phyloP scores from a whole-genome alignment of 1,139 yeast species.

The Zygosaccharomyces pseudobailii region DNA sequence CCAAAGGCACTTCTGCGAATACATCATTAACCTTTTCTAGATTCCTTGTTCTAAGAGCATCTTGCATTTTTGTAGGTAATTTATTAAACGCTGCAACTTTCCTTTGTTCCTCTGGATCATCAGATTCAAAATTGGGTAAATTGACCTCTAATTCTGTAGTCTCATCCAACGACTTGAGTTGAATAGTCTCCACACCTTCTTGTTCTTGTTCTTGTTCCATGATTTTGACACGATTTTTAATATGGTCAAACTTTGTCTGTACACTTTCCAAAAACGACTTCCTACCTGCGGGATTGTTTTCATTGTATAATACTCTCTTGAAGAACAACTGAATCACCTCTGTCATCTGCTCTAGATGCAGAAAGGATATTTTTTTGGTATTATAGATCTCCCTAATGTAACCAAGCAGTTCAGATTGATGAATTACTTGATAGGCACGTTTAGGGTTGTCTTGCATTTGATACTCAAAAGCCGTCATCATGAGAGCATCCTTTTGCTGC shows the following conservation, averaged over 20 bases:
- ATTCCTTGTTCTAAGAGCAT: conserved; percentile 63
- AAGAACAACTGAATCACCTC: conserved; percentile 68
- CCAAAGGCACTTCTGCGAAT: conserved; percentile 69
- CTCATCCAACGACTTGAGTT: conserved; percentile 84
- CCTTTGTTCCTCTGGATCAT: conserved; percentile 43
- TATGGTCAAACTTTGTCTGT: conserved; percentile 73
- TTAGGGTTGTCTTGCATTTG: conserved; percentile 58
- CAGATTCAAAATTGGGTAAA: conserved; percentile 55
- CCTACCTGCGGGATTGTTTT: conserved; percentile 50
- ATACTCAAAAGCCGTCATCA: conserved; percentile 88
- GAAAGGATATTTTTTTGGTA: conserved; percentile 34
- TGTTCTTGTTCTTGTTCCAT: conserved; percentile 42
- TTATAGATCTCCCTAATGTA: conserved; percentile 65
- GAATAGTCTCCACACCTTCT: conserved; percentile 71
- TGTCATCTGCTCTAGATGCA: conserved; percentile 37
- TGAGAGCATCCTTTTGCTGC: conserved; percentile 84
- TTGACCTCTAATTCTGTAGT: conserved; percentile 67
- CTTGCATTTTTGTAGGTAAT: conserved; percentile 61
- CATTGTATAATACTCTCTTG: conserved; percentile 50
- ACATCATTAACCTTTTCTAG: conserved; percentile 81
- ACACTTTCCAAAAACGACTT: conserved; percentile 50
- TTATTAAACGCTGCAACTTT: conserved; percentile 53
- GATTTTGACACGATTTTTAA: conserved; percentile 66
- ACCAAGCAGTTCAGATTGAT: conserved; percentile 76
- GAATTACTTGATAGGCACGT: conserved; percentile 59